A percentile compares a stretch with the other conserved stretches of the same genome.
Evolutionary conservation across 2,329 filamentous ascomycete genomes (phyloP).

Genomic region (Trichoderma citrinoviride): DNA sequence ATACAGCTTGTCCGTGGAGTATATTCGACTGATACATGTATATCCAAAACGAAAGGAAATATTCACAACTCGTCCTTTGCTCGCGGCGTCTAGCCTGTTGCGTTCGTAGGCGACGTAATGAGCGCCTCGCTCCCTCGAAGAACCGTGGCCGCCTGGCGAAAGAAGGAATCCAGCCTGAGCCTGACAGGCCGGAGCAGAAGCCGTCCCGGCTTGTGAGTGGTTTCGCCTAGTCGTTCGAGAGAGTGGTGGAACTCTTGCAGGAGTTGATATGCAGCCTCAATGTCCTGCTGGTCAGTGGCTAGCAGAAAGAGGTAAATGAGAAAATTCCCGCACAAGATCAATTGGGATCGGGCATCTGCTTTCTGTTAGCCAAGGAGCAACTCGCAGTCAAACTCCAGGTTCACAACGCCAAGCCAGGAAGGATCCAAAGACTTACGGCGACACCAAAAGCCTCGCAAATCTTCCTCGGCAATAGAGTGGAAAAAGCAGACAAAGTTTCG

Average conservation of each 20-base stretch:
- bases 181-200: conserved; percentile 38
- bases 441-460: conserved; percentile 45
- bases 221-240: conserved; percentile 35
- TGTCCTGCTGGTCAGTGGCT: conserved; percentile 37
- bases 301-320: conserved; percentile 48
- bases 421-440: conserved; percentile 37
- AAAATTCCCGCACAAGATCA: conserved; percentile 48
- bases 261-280: conserved; percentile 37
- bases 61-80: neutral
- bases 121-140: conserved; percentile 24
- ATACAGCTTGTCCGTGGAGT: neutral
- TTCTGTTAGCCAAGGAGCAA: neutral
- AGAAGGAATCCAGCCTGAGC: conserved; percentile 41
- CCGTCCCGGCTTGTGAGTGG: conserved; percentile 33
- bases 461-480: conserved; percentile 34
- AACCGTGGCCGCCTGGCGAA: conserved; percentile 36
- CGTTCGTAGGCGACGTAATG: neutral
- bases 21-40: neutral
- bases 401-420: neutral
- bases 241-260: conserved; percentile 39
- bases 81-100: neutral
- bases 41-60: neutral
- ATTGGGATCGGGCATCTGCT: conserved; percentile 40
- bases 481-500: conserved; percentile 41
- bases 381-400: neutral